phyloP scores from a whole-genome alignment of 73 alveolate genomes.

The Durusdinium trenchii region DNA sequence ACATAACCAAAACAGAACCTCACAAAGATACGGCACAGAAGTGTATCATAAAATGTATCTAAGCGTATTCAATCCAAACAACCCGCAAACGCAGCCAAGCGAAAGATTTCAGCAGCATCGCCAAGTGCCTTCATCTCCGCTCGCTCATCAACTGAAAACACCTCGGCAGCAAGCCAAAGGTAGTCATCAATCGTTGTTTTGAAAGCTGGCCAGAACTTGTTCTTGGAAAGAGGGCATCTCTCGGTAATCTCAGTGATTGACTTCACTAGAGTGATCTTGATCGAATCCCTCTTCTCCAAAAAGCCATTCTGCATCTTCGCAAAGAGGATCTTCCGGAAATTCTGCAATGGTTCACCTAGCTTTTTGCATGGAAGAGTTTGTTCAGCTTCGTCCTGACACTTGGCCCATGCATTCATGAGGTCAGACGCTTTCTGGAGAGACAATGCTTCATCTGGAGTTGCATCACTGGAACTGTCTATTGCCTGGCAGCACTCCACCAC shows the following conservation, averaged over 20 bases:
- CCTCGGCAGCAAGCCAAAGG: background rate
- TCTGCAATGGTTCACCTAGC: background rate
- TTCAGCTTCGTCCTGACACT: background rate
- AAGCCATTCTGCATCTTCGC: background rate
- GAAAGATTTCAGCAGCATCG: background rate
- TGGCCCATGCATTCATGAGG: background rate
- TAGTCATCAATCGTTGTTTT: background rate
- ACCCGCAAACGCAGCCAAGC: background rate
- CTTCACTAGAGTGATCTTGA: background rate
- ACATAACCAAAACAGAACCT: too few species aligned
- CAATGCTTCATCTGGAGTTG: background rate
- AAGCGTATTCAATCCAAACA: too few species aligned
- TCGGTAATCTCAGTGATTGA: background rate
- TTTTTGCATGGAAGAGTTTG: background rate
- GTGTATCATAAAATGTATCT: too few species aligned
- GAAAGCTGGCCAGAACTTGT: background rate
- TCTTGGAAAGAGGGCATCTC: background rate
- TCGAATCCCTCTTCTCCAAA: background rate
- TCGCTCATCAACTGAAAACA: background rate
- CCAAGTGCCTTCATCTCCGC: background rate
- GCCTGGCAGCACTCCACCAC: background rate
- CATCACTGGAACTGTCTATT: background rate
- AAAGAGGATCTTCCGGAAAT: background rate
- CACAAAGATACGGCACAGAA: too few species aligned
- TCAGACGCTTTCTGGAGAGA: background rate